phyloP scores from a whole-genome alignment of 441 rosid species.

The Geranium incanum region DNA sequence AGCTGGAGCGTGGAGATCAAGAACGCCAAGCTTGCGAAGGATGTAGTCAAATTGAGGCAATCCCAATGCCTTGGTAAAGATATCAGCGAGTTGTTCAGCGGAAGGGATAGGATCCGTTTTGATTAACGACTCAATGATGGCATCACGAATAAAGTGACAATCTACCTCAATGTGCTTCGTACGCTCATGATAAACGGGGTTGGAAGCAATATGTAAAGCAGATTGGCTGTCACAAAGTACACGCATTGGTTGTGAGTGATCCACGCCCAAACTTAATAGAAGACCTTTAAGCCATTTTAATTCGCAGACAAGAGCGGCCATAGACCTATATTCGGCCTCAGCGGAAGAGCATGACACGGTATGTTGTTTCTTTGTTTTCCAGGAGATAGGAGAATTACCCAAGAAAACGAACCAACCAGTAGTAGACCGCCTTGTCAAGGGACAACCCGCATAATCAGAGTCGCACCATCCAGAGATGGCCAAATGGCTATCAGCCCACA shows the following conservation, averaged over 20 bases:
- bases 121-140: background rate
- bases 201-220: conserved; percentile 11
- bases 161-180: conserved; percentile 1
- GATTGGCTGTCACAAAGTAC: conserved; percentile 10
- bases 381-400: background rate
- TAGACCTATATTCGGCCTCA: conserved; percentile 2
- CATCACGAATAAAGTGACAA: background rate
- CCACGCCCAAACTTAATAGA: background rate
- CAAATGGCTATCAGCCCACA: background rate
- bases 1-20: no score
- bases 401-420: background rate
- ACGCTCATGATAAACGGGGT: background rate
- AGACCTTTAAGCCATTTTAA: conserved; percentile 3
- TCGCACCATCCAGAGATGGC: background rate
- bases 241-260: background rate
- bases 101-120: background rate
- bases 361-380: conserved; percentile 16
- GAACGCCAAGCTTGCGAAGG: no score
- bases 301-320: conserved; percentile 6
- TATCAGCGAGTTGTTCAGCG: background rate
- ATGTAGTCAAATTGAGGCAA: background rate
- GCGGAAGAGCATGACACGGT: background rate
- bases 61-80: background rate
- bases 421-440: conserved; percentile 3
- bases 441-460: conserved; percentile 10